Base-by-base conservation (phyloP, 73 alveolate genomes). In the Symbiodinium natans region DNA sequence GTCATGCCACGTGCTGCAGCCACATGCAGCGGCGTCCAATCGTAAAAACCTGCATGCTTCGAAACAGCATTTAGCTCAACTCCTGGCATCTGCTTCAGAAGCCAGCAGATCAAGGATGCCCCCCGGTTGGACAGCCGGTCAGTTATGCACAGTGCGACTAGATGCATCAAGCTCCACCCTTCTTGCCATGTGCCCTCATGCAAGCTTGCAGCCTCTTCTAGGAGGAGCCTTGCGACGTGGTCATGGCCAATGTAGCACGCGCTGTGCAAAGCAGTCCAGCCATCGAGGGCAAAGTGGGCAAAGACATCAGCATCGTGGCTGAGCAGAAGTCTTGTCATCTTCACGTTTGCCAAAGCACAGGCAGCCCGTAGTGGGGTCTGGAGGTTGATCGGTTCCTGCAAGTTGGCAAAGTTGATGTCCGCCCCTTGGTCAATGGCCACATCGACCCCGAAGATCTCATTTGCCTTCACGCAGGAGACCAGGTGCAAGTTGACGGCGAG, bases 201-300 rank as follows among this genome's bases (percentile, higher is more conserved):
- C 74, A 89, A n/a, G 27, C 86, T 39, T 9, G 41, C 31, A 39
- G 86, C 95, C 95, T 43, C 59, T 39, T 41, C 86, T 38, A 89
- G 41, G 73, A 89, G 86, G 38, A 89, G 86, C 42, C 40, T 36
- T 25, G 95, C 95, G 2, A 89, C 40, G 86, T 89, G 95, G 73
- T 89, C 86, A n/a, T 89, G 95, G 38, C 95, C 95, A 73, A 86
- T 83, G 34, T 89, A 83, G 73, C 95, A 89, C 13, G 95, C 95
- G 21, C 95, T 89, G 48, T 89, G 95, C 48, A 89, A 40, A 13
- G 95, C 95, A 10, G 95, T 89, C 95, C 95, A 89, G 43, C 95
- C 95, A 40, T 89, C 95, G 41, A 39, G 41, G 34, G 73, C 52
- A 38, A 89, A 89, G 48, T 89, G 95, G 39, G 95, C 95, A 33